phyloP scores from a whole-genome alignment of 169 alveolate genomes.

The Eimeria tenella region DNA sequence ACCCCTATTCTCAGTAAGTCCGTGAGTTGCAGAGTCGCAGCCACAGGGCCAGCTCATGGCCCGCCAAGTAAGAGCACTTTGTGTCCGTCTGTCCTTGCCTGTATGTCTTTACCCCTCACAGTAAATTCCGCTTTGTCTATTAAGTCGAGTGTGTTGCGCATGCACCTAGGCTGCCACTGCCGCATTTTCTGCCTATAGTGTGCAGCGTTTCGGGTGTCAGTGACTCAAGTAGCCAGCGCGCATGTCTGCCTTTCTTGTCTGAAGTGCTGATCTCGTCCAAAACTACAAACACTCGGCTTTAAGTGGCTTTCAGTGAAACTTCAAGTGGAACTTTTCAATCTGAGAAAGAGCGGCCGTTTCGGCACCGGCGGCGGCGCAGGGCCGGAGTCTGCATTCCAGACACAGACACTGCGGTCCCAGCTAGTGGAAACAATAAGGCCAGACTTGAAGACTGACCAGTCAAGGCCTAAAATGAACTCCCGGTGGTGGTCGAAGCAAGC shows the following conservation, averaged over 20 bases:
- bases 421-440: slow-evolving; percentile 64
- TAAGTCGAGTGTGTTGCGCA: too few species aligned
- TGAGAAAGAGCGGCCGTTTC: slow-evolving; percentile 1
- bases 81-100: too few species aligned
- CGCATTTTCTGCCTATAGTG: too few species aligned
- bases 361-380: slow-evolving; percentile 2
- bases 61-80: too few species aligned
- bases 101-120: too few species aligned
- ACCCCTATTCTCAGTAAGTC: too few species aligned
- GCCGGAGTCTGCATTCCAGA: slow-evolving; percentile 65
- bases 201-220: too few species aligned
- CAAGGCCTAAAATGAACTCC: slow-evolving; percentile 78
- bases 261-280: background rate
- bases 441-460: slow-evolving; percentile 63
- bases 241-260: background rate
- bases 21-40: too few species aligned
- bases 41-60: too few species aligned
- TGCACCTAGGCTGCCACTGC: too few species aligned
- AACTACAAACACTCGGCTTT: background rate
- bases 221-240: background rate
- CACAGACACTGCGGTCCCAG: slow-evolving; percentile 77
- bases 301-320: background rate
- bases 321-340: background rate
- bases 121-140: too few species aligned
- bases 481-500: slow-evolving; percentile 67